These are phyloP conservation scores for Cymbidium sinense DNA, from an alignment of 106 monocot species.

Conservation along the genomic window DNA sequence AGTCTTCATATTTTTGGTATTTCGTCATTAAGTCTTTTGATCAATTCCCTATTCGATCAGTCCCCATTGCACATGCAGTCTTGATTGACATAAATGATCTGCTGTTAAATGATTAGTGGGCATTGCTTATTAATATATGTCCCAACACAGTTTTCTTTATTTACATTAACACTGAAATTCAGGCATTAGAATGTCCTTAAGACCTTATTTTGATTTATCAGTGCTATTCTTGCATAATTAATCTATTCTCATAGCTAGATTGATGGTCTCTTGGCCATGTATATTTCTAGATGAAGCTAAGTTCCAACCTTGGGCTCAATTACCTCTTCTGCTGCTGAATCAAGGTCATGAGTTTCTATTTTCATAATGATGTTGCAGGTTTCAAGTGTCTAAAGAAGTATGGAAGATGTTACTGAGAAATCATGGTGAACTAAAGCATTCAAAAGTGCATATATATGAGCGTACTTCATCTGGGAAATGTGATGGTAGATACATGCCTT, in stretches of 20 bases:
- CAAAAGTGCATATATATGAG: conserved; percentile 51
- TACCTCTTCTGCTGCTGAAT: neutral
- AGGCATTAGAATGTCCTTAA: too few relatives aligned
- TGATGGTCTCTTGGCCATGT: too few relatives aligned
- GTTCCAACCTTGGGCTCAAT: too few relatives aligned
- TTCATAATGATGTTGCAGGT: conserved; percentile 24
- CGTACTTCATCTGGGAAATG: conserved; percentile 45
- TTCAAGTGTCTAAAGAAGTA: conserved; percentile 60
- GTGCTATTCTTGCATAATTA: too few relatives aligned
- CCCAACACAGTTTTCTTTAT: too few relatives aligned
- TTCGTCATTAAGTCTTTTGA: too few relatives aligned
- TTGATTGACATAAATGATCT: neutral
- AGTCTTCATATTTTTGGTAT: too few relatives aligned
- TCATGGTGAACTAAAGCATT: conserved; percentile 26
- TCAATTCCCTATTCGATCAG: neutral
- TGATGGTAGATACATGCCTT: conserved; percentile 60
- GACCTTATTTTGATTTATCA: too few relatives aligned
- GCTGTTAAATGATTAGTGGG: neutral
- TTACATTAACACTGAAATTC: too few relatives aligned
- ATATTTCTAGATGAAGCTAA: too few relatives aligned
- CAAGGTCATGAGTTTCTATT: neutral
- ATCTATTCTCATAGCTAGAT: too few relatives aligned
- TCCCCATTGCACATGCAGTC: neutral
- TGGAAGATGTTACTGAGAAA: conserved; percentile 64
- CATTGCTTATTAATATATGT: neutral